A percentile compares a stretch with the other conserved stretches of the same genome.
Evolutionary conservation across 768 basidiomycete species (phyloP).

Genomic region (Dentipellis sp.): DNA sequence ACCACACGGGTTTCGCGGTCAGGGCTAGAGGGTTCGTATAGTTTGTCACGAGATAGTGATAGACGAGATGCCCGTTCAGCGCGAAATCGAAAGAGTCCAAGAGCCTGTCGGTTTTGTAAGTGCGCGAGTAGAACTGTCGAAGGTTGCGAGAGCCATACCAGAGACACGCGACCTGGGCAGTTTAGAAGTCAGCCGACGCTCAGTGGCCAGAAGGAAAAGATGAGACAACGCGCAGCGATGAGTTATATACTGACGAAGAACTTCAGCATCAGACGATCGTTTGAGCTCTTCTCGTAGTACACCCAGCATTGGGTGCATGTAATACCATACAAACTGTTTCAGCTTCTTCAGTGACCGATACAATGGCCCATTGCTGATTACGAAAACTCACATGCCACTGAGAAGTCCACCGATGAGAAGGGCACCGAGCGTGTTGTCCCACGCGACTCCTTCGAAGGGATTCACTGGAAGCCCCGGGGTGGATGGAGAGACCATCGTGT

Average conservation of each 20-base stretch:
- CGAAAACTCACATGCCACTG: constrained; percentile 37
- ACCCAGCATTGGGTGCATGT: constrained; percentile 45
- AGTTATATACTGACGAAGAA: constrained; percentile 23
- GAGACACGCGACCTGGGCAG: constrained; percentile 24
- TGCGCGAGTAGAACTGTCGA: constrained; percentile 3
- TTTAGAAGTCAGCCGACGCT: background rate
- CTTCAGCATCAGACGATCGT: constrained; percentile 28
- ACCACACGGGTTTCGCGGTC: constrained; percentile 36
- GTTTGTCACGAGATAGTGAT: constrained; percentile 49
- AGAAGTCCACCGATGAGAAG: constrained; percentile 43
- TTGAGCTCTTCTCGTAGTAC: constrained; percentile 28
- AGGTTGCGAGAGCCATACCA: constrained; percentile 23
- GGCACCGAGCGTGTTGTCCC: constrained; percentile 44
- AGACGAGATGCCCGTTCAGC: constrained; percentile 45
- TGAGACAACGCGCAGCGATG: too few species aligned
- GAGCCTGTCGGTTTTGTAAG: constrained; percentile 22
- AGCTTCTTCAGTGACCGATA: background rate
- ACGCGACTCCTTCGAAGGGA: background rate
- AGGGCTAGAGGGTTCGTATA: constrained; percentile 40
- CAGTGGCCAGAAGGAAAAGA: background rate
- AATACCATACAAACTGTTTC: constrained; percentile 45
- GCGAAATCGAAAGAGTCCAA: constrained; percentile 49
- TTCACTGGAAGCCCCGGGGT: background rate
- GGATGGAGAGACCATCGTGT: background rate
- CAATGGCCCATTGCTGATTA: background rate